These are phyloP conservation scores for Ophiostoma tasmaniense DNA, from an alignment of 2,329 filamentous ascomycete species.

Conservation along the genomic window DNA sequence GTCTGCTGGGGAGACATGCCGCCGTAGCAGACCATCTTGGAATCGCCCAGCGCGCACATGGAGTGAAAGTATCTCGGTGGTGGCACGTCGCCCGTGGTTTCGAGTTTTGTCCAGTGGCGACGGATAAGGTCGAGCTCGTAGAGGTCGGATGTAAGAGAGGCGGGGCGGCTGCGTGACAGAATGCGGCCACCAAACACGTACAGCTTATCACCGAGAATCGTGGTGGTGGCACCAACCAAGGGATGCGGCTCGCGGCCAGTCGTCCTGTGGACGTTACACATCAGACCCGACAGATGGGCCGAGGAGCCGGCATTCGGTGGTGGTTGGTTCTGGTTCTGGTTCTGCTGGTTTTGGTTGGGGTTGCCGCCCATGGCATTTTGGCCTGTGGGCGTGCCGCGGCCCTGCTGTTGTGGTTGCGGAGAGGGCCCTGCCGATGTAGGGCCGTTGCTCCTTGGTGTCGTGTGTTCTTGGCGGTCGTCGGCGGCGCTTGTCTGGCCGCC, in stretches of 20 bases:
- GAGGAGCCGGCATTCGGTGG: slow-evolving; percentile 34
- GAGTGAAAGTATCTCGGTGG: slow-evolving; percentile 95
- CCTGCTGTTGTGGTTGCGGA: slow-evolving; percentile 34
- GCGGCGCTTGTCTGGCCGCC: slow-evolving; percentile 40
- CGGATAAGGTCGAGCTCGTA: slow-evolving; percentile 89
- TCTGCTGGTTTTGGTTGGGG: slow-evolving; percentile 29
- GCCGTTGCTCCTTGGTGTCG: slow-evolving; percentile 45
- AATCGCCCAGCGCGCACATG: slow-evolving; percentile 85
- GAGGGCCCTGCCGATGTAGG: slow-evolving; percentile 50
- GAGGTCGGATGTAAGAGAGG: slow-evolving; percentile 75
- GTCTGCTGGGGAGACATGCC: slow-evolving; percentile 81
- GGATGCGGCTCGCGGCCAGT: slow-evolving; percentile 87
- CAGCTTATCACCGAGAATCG: slow-evolving; percentile 86
- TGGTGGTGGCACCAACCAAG: slow-evolving; percentile 89
- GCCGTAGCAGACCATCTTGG: slow-evolving; percentile 94
- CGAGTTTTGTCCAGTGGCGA: slow-evolving; percentile 87
- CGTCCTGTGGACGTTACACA: slow-evolving; percentile 71
- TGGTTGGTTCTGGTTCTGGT: not conserved
- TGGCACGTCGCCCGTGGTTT: slow-evolving; percentile 75
- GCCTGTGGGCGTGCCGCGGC: slow-evolving; percentile 31
- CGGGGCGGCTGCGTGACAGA: slow-evolving; percentile 71
- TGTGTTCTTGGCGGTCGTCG: slow-evolving; percentile 41
- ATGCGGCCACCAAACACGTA: slow-evolving; percentile 94
- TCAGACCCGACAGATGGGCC: slow-evolving; percentile 54
- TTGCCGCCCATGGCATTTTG: slow-evolving; percentile 28